These are phyloP conservation scores for Wickerhamomyces bisporus DNA, from an alignment of 805 yeast genomes.

Conservation along the genomic window DNA sequence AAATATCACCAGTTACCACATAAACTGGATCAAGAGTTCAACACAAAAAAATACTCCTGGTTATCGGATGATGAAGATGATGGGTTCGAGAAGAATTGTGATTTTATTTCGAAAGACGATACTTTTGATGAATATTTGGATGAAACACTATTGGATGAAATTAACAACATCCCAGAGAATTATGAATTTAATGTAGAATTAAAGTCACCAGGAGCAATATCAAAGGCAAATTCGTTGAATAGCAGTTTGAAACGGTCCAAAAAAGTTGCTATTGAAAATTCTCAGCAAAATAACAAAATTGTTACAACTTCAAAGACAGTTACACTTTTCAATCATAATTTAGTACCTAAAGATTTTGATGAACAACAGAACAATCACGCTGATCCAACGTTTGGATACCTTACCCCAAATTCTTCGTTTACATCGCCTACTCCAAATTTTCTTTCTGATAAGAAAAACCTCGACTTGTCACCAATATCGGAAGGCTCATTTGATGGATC, in stretches of 20 bases:
- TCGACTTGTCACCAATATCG: conserved; percentile 24
- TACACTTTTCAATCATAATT: conserved; percentile 29
- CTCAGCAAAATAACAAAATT: conserved; percentile 30
- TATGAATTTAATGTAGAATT: conserved; percentile 23
- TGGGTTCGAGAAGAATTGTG: background rate
- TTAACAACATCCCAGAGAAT: conserved; percentile 44
- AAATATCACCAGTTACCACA: conserved; percentile 36
- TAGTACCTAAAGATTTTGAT: too few relatives aligned
- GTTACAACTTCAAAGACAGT: conserved; percentile 34
- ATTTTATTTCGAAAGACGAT: background rate
- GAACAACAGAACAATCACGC: conserved; percentile 1
- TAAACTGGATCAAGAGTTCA: conserved; percentile 31
- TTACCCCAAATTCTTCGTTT: conserved; percentile 20
- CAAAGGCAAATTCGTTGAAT: conserved; percentile 14
- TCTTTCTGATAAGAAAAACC: conserved; percentile 9
- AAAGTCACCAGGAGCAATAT: background rate
- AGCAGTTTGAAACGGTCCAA: conserved; percentile 8
- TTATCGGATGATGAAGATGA: conserved; percentile 26
- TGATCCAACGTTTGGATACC: conserved; percentile 8
- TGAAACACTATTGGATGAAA: conserved; percentile 45
- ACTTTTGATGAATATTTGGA: conserved; percentile 21
- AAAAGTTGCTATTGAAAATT: conserved; percentile 22
- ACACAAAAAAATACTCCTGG: conserved; percentile 18
- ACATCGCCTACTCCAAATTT: conserved; percentile 19
- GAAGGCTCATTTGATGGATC: conserved; percentile 23